Conservation (phyloP, 2,329 filamentous ascomycete species). For the Xylaria sp. region DNA sequence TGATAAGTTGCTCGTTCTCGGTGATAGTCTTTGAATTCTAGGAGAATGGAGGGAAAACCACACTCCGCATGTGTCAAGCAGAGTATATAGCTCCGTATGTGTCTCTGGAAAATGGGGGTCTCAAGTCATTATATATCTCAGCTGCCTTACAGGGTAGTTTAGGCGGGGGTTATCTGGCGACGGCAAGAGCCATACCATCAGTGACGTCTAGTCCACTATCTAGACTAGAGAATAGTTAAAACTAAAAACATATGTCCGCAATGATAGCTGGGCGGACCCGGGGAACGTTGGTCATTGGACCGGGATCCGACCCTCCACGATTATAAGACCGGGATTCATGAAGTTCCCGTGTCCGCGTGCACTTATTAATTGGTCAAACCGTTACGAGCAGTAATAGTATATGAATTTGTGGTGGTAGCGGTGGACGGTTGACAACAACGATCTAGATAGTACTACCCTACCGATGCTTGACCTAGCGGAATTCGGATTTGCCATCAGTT, state of each 20-base stretch:
- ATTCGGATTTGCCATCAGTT: background rate
- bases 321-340: constrained; percentile 13
- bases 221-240: constrained; percentile 4
- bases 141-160: background rate
- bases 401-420: too few relatives aligned
- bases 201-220: background rate
- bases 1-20: background rate
- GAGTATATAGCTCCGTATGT: background rate
- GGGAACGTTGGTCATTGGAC: constrained; percentile 2
- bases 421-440: background rate
- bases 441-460: background rate
- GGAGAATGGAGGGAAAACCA: background rate
- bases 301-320: constrained; percentile 12
- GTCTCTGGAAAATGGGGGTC: background rate
- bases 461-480: background rate
- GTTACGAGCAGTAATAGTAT: background rate
- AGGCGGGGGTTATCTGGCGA: constrained; percentile 5
- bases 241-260: constrained; percentile 1
- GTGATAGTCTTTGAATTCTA: background rate
- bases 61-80: background rate
- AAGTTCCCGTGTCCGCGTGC: constrained; percentile 16
- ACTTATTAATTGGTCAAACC: too few relatives aligned
- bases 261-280: background rate
- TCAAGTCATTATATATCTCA: constrained; percentile 9
- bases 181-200: constrained; percentile 3